Percentiles rank a stretch among this genome's conserved stretches.
Evolutionary conservation across 129 eudicot genomes (phyloP).

Genomic region (Rutidosis leptorrhynchoides): DNA sequence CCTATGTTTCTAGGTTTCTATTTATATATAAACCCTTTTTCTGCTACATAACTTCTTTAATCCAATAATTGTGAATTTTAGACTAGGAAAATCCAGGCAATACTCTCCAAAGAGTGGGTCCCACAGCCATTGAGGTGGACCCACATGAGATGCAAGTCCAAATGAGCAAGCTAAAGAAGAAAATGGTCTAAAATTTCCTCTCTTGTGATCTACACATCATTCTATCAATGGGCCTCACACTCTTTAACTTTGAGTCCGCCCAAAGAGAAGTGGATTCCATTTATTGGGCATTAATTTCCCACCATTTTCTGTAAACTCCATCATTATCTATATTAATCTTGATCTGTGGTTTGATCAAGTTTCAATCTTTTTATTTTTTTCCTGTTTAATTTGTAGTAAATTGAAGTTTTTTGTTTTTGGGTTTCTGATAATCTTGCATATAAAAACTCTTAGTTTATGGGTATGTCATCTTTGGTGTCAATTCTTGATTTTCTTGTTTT

Average conservation of each 20-base stretch:
- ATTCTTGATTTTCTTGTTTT: constrained; percentile 22
- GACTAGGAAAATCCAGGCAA: constrained; percentile 33
- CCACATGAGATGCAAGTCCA: constrained; percentile 52
- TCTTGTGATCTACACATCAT: constrained; percentile 35
- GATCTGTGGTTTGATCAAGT: constrained; percentile 32
- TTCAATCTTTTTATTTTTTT: constrained; percentile 16
- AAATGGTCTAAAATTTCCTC: constrained; percentile 26
- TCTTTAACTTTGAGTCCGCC: constrained; percentile 70
- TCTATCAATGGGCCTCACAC: constrained; percentile 40
- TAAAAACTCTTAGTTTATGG: background rate
- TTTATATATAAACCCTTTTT: background rate
- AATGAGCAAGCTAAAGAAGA: constrained; percentile 47
- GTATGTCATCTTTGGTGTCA: background rate
- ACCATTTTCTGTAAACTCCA: constrained; percentile 22
- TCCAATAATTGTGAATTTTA: constrained; percentile 18
- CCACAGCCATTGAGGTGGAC: constrained; percentile 39
- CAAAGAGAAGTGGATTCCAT: constrained; percentile 51
- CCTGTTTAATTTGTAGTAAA: constrained; percentile 25
- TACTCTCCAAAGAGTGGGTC: constrained; percentile 30
- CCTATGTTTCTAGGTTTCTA: constrained; percentile 6
- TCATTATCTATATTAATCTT: constrained; percentile 38
- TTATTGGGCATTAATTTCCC: constrained; percentile 25
- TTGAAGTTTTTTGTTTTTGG: constrained; percentile 19
- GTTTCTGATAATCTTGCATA: constrained; percentile 25
- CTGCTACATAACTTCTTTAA: background rate